These are phyloP conservation scores for Globisporangium solare DNA, from an alignment of 352 stramenopile species.

Conservation along the genomic window DNA sequence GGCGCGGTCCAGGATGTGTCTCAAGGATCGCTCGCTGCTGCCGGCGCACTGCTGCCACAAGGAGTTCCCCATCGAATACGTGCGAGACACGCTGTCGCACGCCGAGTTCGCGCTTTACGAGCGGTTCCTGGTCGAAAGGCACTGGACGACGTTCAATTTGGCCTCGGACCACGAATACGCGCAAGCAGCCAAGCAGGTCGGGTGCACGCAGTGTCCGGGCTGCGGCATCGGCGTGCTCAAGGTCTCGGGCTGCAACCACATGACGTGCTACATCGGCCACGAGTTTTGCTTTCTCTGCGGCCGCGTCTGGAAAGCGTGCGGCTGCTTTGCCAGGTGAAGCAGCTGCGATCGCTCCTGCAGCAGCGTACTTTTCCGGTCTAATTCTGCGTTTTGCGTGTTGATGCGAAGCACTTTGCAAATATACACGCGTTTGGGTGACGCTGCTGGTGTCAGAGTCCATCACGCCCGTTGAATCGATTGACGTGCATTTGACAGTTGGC, in stretches of 20 bases:
- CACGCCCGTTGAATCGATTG: constrained; percentile 1
- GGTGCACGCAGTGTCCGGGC: constrained; percentile 52
- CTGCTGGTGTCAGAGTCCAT: not conserved
- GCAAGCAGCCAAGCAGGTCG: constrained; percentile 19
- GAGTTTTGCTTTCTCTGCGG: constrained; percentile 61
- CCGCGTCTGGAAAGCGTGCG: constrained; percentile 18
- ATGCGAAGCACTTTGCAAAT: not conserved
- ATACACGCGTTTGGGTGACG: no score
- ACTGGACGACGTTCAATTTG: constrained; percentile 25
- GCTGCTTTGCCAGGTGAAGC: no score
- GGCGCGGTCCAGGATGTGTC: constrained; percentile 17
- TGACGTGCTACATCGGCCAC: constrained; percentile 52
- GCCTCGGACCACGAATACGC: constrained; percentile 63
- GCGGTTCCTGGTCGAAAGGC: constrained; percentile 10
- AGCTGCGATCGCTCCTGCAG: no score
- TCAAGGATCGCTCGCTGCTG: no score
- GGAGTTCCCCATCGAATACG: constrained; percentile 11
- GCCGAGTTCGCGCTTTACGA: constrained; percentile 10
- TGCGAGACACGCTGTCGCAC: constrained; percentile 2
- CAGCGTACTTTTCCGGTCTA: no score
- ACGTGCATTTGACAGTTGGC: constrained; percentile 2
- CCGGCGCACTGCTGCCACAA: constrained; percentile 13
- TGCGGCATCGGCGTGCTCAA: constrained; percentile 64
- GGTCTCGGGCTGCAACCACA: constrained; percentile 48
- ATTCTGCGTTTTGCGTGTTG: no score